Conservation (phyloP, 176 grass and related monocot species). For the Oryza meridionalis region DNA sequence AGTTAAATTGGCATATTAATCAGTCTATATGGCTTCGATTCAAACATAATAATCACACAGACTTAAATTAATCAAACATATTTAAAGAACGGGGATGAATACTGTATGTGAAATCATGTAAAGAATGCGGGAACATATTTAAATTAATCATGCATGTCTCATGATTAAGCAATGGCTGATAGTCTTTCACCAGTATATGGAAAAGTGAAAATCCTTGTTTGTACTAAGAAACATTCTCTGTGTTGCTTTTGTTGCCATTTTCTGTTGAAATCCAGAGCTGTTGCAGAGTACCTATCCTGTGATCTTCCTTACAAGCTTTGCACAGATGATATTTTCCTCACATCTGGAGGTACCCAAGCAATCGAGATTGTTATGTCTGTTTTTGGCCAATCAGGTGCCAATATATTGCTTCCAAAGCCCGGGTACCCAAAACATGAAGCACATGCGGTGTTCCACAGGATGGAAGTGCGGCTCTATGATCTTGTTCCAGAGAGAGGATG, state of each 20-base stretch:
- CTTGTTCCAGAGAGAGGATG: constrained; percentile 56
- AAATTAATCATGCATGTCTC: not conserved
- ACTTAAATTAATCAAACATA: too few species aligned
- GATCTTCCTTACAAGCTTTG: constrained; percentile 67
- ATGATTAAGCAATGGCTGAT: not conserved
- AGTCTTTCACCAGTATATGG: not conserved
- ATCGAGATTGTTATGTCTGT: constrained; percentile 60
- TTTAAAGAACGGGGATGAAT: not conserved
- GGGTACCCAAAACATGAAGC: constrained; percentile 59
- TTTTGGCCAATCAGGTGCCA: constrained; percentile 52
- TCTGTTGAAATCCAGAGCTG: constrained; percentile 47
- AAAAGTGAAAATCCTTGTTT: constrained; percentile 7
- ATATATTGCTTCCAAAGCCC: constrained; percentile 70
- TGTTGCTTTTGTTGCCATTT: constrained; percentile 18
- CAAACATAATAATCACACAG: not conserved
- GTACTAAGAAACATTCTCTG: not conserved
- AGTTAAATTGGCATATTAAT: not conserved
- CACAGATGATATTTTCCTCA: constrained; percentile 66
- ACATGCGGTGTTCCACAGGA: constrained; percentile 39
- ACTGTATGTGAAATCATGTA: not conserved
- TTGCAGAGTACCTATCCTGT: constrained; percentile 63
- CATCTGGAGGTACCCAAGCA: constrained; percentile 63
- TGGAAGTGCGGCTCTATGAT: constrained; percentile 60
- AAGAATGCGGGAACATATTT: not conserved
- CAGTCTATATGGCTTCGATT: not conserved